phyloP scores from a whole-genome alignment of 2,329 filamentous ascomycete species.

The Albifimbria verrucaria region DNA sequence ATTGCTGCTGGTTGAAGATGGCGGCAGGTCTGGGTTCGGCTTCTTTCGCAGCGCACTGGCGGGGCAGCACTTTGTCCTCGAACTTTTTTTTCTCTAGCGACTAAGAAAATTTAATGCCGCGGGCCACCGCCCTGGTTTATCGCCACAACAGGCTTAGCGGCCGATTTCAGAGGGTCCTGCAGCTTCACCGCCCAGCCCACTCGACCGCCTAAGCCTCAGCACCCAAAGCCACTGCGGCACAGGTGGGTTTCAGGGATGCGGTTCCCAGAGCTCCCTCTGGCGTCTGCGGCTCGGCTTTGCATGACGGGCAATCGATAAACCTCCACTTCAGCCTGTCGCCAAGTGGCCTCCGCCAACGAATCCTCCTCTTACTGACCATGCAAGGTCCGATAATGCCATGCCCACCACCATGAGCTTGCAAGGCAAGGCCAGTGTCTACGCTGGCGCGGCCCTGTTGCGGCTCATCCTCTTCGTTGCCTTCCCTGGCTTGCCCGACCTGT shows the following conservation, averaged over 20 bases:
- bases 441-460: conserved; percentile 72
- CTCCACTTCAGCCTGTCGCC: conserved; percentile 13
- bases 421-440: conserved; percentile 59
- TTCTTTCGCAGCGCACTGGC: conserved; percentile 15
- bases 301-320: not conserved
- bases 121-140: conserved; percentile 20
- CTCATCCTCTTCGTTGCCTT: conserved; percentile 78
- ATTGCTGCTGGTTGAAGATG: conserved; percentile 5
- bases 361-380: conserved; percentile 13
- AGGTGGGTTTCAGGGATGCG: not conserved
- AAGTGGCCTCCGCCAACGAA: conserved; percentile 23
- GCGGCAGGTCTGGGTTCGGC: conserved; percentile 5
- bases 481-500: conserved; percentile 76
- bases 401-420: conserved; percentile 34
- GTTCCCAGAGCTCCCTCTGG: not conserved
- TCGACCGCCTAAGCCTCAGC: not conserved
- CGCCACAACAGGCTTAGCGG: conserved; percentile 11
- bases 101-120: conserved; percentile 31
- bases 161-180: not conserved
- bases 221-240: not conserved
- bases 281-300: too few species aligned
- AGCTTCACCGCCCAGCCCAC: not conserved
- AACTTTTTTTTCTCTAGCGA: conserved; percentile 27
- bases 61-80: conserved; percentile 26
- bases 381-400: conserved; percentile 28